Evolutionary conservation across 2,329 filamentous ascomycete species (phyloP).

Genomic region (Volutella citrinella): DNA sequence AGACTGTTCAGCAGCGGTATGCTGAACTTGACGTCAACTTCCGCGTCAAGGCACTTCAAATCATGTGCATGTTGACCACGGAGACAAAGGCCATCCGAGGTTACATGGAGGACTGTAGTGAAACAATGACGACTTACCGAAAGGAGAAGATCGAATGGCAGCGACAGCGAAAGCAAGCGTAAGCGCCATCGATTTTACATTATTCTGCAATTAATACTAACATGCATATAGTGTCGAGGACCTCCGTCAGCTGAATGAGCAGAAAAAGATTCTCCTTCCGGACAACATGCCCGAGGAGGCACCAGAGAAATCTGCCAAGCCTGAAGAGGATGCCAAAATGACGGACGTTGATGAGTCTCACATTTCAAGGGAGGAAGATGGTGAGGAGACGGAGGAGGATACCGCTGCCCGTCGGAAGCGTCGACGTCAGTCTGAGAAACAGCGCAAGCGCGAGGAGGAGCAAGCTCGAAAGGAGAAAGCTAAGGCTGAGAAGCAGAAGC

Average conservation of each 20-base stretch:
- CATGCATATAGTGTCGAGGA: slow-evolving; percentile 59
- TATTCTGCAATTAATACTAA: slow-evolving; percentile 5
- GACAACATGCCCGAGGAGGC: slow-evolving; percentile 69
- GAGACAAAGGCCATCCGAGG: slow-evolving; percentile 82
- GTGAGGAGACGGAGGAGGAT: slow-evolving; percentile 70
- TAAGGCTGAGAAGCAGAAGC: slow-evolving; percentile 60
- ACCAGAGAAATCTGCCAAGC: slow-evolving; percentile 44
- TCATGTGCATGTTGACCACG: slow-evolving; percentile 80
- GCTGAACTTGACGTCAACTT: slow-evolving; percentile 76
- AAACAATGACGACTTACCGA: slow-evolving; percentile 89
- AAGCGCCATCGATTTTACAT: slow-evolving; percentile 32
- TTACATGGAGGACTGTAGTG: slow-evolving; percentile 88
- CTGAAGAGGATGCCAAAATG: slow-evolving; percentile 59
- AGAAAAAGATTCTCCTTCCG: slow-evolving; percentile 69
- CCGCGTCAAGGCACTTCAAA: slow-evolving; percentile 76
- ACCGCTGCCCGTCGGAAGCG: slow-evolving; percentile 47
- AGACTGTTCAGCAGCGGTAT: slow-evolving; percentile 73
- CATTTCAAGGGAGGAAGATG: slow-evolving; percentile 55
- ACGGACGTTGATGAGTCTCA: slow-evolving; percentile 60
- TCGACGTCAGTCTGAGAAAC: slow-evolving; percentile 61
- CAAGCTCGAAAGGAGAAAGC: slow-evolving; percentile 54
- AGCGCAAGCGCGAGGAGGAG: slow-evolving; percentile 75
- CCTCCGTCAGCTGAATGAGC: slow-evolving; percentile 66
- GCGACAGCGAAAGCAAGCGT: slow-evolving; percentile 67
- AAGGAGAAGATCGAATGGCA: slow-evolving; percentile 96